phyloP scores from a whole-genome alignment of 1,284 basidiomycete species.

The Apiotrichum mycotoxinovorans region DNA sequence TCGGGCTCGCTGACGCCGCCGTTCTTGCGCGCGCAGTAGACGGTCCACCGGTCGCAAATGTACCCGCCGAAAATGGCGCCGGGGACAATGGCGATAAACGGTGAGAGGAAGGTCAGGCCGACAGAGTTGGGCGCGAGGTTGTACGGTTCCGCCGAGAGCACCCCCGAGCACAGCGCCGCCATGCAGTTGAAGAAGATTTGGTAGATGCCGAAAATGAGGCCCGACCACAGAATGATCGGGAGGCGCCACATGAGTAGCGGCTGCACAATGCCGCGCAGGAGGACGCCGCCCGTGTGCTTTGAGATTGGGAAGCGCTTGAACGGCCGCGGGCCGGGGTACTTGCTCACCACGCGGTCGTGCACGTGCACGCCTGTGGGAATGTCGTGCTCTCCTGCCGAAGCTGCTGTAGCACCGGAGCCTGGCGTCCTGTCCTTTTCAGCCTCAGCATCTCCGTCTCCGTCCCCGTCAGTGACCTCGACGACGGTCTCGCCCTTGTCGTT shows the following conservation, averaged over 20 bases:
- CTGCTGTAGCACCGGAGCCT: not conserved
- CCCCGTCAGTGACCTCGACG: not conserved
- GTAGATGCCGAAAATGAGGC: conserved; percentile 20
- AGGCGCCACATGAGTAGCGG: conserved; percentile 15
- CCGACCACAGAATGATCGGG: conserved; percentile 21
- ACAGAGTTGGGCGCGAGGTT: conserved; percentile 23
- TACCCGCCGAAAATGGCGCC: conserved; percentile 17
- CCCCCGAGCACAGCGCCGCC: conserved; percentile 21
- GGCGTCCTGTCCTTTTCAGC: not conserved
- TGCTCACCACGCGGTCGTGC: conserved; percentile 8
- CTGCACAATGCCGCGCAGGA: conserved; percentile 20
- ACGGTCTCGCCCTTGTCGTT: not conserved
- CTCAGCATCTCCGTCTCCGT: not conserved
- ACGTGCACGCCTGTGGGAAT: conserved; percentile 4
- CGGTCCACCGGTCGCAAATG: conserved; percentile 13
- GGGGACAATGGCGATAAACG: conserved; percentile 24
- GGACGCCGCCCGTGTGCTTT: conserved; percentile 13
- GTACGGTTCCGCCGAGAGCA: conserved; percentile 23
- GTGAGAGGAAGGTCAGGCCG: conserved; percentile 25
- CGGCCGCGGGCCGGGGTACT: conserved; percentile 20
- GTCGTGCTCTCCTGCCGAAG: too few species aligned
- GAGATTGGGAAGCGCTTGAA: conserved; percentile 9
- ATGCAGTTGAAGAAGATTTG: conserved; percentile 27
- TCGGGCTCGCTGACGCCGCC: conserved; percentile 25
- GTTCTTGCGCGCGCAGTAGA: conserved; percentile 11